Evolutionary conservation across 2,329 filamentous ascomycete species (phyloP), one percentile per base, ranked within the genome.

Genomic region (Onygenales sp.): DNA sequence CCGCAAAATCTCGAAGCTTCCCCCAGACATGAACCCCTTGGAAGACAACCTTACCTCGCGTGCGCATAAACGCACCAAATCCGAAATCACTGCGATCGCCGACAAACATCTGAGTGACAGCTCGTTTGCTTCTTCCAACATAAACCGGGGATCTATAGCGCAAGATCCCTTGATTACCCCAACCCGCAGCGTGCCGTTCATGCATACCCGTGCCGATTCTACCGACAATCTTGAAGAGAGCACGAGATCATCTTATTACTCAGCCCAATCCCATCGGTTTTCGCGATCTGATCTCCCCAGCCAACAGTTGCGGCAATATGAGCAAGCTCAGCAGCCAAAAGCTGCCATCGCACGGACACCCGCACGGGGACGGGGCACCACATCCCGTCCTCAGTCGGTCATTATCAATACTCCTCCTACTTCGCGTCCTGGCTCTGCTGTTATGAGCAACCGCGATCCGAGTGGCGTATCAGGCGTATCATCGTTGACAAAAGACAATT

Each of bases 11-110:
- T 78, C 84, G 5, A 76, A 78, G 17, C 79, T 96, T 67, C 92
- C 92, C 5, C 91, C 92, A 0, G 92, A 97, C 64, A 89, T 95
- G 87, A 97, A 97, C 66, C 92, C 92, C 1, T 77, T 97, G 11
- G 91, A 96, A 66, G 83, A 87, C 59, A 85, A 92, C 63, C 74
- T 95, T 54, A 96, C 90, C 1, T 84, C 88, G 54, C 76, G 72
- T 64, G 68, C 59, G 69, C 89, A 94, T 71, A 91, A 90, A 75
- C 82, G 86, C 64, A 91, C 87, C 66, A 82, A 80, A 60, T 81
- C 78, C 0, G 77, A 80, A 13, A 73, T 77, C 2, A 74, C 78
- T 0, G 77, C 80, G 11, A 73, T 77, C 2, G 74, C 75, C 8
- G 81, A 87, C 57, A 87, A 87, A 67, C 81, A 85, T 52, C 69